Percentiles rank a stretch among this genome's conserved stretches.
phyloP scores from a whole-genome alignment of 2,329 filamentous ascomycete species.

The Ophiostoma sp. region DNA sequence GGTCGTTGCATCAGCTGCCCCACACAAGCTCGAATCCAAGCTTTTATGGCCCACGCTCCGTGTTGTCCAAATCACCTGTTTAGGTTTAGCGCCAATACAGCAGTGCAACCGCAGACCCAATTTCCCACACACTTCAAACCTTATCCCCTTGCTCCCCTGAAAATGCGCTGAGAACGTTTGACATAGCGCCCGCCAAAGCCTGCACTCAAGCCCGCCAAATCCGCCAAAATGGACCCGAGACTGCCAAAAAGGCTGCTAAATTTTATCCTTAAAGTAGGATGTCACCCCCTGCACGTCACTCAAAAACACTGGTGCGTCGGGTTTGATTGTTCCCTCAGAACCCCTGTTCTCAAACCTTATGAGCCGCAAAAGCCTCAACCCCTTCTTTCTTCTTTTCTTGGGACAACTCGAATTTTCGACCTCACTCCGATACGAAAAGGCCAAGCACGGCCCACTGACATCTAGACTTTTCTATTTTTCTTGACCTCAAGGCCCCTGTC shows the following conservation, averaged over 20 bases:
- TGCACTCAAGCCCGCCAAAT: neutral
- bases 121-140: slow-evolving; percentile 10
- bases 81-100: neutral
- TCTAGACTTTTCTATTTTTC: neutral
- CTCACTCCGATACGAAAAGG: neutral
- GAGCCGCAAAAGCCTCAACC: slow-evolving; percentile 8
- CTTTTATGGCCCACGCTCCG: neutral
- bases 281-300: neutral
- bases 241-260: neutral
- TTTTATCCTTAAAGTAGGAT: neutral
- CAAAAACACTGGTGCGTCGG: slow-evolving; percentile 8
- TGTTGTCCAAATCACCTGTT: neutral
- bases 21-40: slow-evolving; percentile 9
- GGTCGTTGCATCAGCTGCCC: neutral
- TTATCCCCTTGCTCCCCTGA: slow-evolving; percentile 11
- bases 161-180: slow-evolving; percentile 1
- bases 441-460: neutral
- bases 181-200: neutral
- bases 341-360: slow-evolving; percentile 25
- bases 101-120: neutral
- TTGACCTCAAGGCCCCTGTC: neutral
- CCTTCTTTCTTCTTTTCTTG: slow-evolving; percentile 4
- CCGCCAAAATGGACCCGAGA: neutral
- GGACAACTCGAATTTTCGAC: neutral
- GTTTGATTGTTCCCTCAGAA: slow-evolving; percentile 29